Base-by-base conservation (phyloP, 495 filamentous ascomycete genomes). In the Lindgomyces ingoldianus region DNA sequence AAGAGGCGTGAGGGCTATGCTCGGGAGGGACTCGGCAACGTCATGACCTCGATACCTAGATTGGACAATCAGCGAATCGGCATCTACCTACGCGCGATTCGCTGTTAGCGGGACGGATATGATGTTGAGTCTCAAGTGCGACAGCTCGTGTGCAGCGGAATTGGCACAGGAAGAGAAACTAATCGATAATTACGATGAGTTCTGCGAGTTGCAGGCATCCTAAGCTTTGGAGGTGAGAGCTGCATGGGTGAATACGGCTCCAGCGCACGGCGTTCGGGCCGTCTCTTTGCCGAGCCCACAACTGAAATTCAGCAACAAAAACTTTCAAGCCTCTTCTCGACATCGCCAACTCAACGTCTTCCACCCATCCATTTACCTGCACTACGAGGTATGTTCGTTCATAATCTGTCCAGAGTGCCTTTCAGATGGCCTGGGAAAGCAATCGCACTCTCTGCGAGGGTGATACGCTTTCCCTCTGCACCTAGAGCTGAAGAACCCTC, bases 401-500 rank as follows among this genome's bases (percentile, higher is more conserved):
- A 39, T 39, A 39, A 6, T 26, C 22, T 42, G 36, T 25, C 33
- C 22, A 59, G 63, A 70, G 73, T 72, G 71, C 71, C 72, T 67
- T 74, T 74, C 70, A 71, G 72, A 53, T 51, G 66, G 73, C 72
- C 70, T 41, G 67, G 64, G 65, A 53, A 60, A 63, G 67, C 70
- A 68, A 72, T 72, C 72, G 50, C 27, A 45, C 47, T 8, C n/a
- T 25, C 26, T 50, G 42, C 54, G 33, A 62, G 74, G 67, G 75
- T 81, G 89, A 91, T 86, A 92, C 89, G 86, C 87, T 81, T 81
- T 83, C 83, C 84, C 81, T 80, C 81, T 79, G 78, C 85, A 84
- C 80, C 85, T 81, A 74, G 90, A 91, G 91, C 90, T 87, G 88
- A 89, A 93, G 90, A 96, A 93, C 91, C 91, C 89, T 91, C 73